phyloP scores from a whole-genome alignment of 148 eudicot species.

The Diospyros kaki region DNA sequence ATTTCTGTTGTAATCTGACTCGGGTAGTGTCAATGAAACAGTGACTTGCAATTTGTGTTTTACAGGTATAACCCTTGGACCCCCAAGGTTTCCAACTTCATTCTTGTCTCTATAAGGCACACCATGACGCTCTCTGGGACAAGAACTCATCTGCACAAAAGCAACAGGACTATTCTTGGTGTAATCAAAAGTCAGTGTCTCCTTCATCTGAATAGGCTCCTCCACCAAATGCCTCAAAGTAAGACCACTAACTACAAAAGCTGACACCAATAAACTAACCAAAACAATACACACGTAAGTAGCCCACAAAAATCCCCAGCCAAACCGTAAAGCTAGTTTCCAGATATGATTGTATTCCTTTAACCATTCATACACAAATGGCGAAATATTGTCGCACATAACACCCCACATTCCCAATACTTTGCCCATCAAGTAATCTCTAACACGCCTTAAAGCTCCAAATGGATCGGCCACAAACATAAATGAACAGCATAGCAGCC shows the following conservation, averaged over 20 bases:
- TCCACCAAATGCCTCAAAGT: conserved; percentile 53
- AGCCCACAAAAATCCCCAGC: conserved; percentile 75
- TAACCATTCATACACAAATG: conserved; percentile 33
- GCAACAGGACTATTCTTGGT: conserved; percentile 68
- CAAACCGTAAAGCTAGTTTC: conserved; percentile 41
- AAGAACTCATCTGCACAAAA: conserved; percentile 42
- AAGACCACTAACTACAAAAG: conserved; percentile 64
- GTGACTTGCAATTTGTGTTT: conserved; percentile 69
- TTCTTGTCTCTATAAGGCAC: conserved; percentile 23
- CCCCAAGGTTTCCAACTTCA: conserved; percentile 26
- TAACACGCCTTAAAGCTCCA: conserved; percentile 24
- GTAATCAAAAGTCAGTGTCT: conserved; percentile 65
- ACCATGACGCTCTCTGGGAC: conserved; percentile 19
- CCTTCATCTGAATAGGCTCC: conserved; percentile 58
- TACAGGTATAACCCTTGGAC: conserved; percentile 42
- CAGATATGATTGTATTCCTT: conserved; percentile 37
- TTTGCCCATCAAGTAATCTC: conserved; percentile 27
- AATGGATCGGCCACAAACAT: conserved; percentile 43
- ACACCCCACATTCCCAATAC: conserved; percentile 22
- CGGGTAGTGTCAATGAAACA: conserved; percentile 64
- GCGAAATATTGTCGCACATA: conserved; percentile 18
- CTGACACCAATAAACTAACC: conserved; percentile 45
- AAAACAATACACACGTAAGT: conserved; percentile 45
- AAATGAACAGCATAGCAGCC: conserved; percentile 34
- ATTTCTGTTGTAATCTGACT: conserved; percentile 79